Evolutionary conservation across 208 protist genomes (phyloP).

Genomic region (Paratrypanosoma confusum): DNA sequence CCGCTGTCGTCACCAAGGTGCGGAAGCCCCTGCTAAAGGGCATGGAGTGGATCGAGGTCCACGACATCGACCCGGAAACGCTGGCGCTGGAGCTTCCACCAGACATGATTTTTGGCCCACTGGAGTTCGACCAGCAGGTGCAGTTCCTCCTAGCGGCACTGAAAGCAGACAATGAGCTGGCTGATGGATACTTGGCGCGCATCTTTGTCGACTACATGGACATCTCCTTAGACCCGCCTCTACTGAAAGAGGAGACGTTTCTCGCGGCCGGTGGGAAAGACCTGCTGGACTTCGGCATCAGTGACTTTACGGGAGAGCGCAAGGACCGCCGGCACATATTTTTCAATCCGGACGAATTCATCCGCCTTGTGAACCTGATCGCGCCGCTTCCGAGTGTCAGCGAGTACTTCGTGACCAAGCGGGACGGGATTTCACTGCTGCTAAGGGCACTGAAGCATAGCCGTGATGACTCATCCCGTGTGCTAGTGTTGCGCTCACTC

Average conservation of each 20-base stretch:
- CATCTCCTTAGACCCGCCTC: slow-evolving; percentile 67
- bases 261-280: slow-evolving; percentile 46
- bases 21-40: slow-evolving; percentile 67
- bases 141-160: slow-evolving; percentile 77
- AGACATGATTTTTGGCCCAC: slow-evolving; percentile 78
- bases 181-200: slow-evolving; percentile 80
- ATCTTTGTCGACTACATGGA: slow-evolving; percentile 82
- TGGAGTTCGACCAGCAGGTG: slow-evolving; percentile 83
- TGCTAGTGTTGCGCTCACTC: slow-evolving; percentile 66
- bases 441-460: slow-evolving; percentile 59
- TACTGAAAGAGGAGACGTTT: slow-evolving; percentile 52
- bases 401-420: slow-evolving; percentile 59
- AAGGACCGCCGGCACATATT: slow-evolving; percentile 69
- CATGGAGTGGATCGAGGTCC: slow-evolving; percentile 84
- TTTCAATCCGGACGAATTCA: slow-evolving; percentile 74
- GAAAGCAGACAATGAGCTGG: slow-evolving; percentile 78
- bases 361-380: slow-evolving; percentile 75
- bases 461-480: slow-evolving; percentile 54
- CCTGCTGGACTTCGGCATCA: slow-evolving; percentile 67
- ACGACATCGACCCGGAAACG: slow-evolving; percentile 81
- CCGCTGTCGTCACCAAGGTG: slow-evolving; percentile 60
- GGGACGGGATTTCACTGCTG: slow-evolving; percentile 63
- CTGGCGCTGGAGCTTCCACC: slow-evolving; percentile 82
- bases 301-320: slow-evolving; percentile 64
- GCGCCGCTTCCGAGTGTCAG: slow-evolving; percentile 54